Base-by-base conservation (phyloP, 306 rosid genomes). In the Dalbergia oliveri region DNA sequence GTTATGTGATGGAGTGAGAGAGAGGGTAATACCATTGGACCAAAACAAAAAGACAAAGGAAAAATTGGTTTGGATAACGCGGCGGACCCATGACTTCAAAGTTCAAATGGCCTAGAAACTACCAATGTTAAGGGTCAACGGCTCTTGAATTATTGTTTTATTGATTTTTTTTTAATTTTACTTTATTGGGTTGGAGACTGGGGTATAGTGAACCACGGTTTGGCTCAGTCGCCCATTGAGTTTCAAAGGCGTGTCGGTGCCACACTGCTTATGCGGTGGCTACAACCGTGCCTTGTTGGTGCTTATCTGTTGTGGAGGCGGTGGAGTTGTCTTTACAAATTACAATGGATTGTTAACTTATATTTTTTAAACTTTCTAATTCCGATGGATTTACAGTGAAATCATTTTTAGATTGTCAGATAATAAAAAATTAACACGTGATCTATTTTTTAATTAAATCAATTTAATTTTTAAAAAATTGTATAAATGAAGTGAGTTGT, bases 51-150 rank as follows among this genome's bases (percentile, higher is more conserved):
- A 33, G 70, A 33, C 53, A 8, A 41, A 57, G 31, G 34, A 41
- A 21, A 21, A 31, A 6, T 4, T 44, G n/a, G n/a, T n/a, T n/a
- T n/a, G 39, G 63, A 73, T 45, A 33, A 79, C 69, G 71, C 74
- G 73, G 71, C 74, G 73, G 54, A 18, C 43, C 65, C 11, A 19
- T 0, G 60, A 79, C 71, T 70, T 72, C 77, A 43, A 56, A 44
- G 13, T 64, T 66, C 80, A 57, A 57, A 66, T 15, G n/a, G 4
- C 67, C 62, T 44, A 66, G 43, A 73, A 73, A 66, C 2, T 44
- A 16, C 1, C 0, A n/a, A 8, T 0, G 14, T 13, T 58, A 53
- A 73, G 41, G 70, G 85, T 81, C 85, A 81, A 81, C 59, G 26
- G 7, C 3, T 5, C 16, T 16, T 67, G 79, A 80, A 15, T 54